Conservation (phyloP, 495 filamentous ascomycete species). For the Aspergillus affinis region DNA sequence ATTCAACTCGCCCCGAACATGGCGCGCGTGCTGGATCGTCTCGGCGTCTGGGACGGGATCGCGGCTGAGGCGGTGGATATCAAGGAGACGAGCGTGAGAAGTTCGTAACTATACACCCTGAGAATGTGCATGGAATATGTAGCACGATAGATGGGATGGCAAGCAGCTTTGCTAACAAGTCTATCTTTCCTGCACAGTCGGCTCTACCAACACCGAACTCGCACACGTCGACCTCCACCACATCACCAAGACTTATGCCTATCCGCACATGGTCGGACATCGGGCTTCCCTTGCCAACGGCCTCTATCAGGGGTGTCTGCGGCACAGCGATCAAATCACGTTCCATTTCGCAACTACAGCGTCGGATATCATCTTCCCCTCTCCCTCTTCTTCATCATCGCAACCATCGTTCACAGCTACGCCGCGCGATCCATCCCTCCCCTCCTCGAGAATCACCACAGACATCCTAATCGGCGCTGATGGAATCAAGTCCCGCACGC, state of each 20-base stretch:
- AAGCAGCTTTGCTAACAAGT: too few species aligned
- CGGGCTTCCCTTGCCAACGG: constrained; percentile 67
- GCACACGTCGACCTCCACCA: constrained; percentile 67
- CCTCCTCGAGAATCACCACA: constrained; percentile 53
- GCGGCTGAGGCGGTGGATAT: constrained; percentile 60
- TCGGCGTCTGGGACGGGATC: constrained; percentile 70
- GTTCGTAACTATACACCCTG: constrained; percentile 27
- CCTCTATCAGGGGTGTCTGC: constrained; percentile 65
- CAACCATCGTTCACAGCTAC: constrained; percentile 48
- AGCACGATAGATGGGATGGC: too few species aligned
- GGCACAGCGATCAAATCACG: constrained; percentile 57
- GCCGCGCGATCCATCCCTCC: constrained; percentile 52
- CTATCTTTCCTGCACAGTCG: constrained; percentile 44
- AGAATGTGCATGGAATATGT: too few species aligned
- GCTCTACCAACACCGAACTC: constrained; percentile 65
- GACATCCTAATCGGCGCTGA: constrained; percentile 72
- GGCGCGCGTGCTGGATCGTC: constrained; percentile 66
- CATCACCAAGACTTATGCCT: constrained; percentile 65
- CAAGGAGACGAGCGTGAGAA: constrained; percentile 51
- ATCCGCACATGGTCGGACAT: constrained; percentile 78
- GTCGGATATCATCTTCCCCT: constrained; percentile 52
- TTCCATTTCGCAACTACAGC: constrained; percentile 65
- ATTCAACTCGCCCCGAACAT: constrained; percentile 84
- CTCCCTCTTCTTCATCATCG: constrained; percentile 32
- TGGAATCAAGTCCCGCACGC: constrained; percentile 68